Evolutionary conservation across 345 rosid genomes (phyloP).

Genomic region (Hibiscus tridactylites): DNA sequence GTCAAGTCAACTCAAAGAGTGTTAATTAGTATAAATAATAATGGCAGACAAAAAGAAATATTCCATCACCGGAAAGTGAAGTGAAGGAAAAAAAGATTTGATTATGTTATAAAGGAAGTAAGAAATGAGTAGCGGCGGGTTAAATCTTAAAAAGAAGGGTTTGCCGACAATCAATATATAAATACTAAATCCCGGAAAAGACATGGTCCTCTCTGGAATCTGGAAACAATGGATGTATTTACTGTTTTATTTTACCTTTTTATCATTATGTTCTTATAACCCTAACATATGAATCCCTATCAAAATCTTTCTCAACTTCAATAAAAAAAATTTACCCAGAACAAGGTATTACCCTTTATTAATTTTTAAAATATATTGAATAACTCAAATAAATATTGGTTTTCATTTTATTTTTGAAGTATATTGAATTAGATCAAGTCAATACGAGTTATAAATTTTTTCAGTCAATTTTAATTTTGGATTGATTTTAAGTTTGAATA

Average conservation of each 20-base stretch:
- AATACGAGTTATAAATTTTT: no score
- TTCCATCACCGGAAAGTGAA: not conserved
- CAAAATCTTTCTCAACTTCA: no score
- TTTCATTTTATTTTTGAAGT: not conserved
- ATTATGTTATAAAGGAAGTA: not conserved
- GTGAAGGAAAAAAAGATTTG: not conserved
- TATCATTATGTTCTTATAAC: not conserved
- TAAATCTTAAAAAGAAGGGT: conserved; percentile 20
- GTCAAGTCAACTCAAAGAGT: not conserved
- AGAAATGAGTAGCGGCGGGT: not conserved
- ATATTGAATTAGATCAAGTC: not conserved
- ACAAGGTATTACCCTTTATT: no score
- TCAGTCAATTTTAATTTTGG: no score
- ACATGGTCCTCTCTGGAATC: not conserved
- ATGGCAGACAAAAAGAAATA: conserved; percentile 27
- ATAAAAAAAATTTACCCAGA: no score
- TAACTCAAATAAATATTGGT: no score
- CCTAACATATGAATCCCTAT: no score
- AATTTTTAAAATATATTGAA: no score
- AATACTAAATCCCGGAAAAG: not conserved
- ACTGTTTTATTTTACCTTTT: not conserved
- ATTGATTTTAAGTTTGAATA: no score
- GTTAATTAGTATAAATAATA: not conserved
- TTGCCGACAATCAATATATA: conserved; percentile 46
- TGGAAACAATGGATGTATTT: not conserved